A percentile compares a stretch with the other conserved stretches of the same genome.
These are phyloP conservation scores for Pythium grandisporangium DNA, from an alignment of 352 stramenopile species.

Conservation along the genomic window DNA sequence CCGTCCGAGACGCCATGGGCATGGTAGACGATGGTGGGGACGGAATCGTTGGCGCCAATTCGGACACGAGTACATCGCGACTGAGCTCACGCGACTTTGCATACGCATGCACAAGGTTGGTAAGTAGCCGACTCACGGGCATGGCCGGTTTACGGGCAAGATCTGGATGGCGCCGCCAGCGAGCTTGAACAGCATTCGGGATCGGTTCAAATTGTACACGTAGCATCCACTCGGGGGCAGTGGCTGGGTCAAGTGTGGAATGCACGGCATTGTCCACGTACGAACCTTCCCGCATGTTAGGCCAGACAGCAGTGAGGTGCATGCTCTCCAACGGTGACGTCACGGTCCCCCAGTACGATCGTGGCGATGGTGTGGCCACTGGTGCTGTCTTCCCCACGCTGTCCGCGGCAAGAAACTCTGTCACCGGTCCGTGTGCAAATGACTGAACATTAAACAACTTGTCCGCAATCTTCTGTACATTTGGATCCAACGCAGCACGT, in stretches of 20 bases:
- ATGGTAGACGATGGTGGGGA: conserved; percentile 4
- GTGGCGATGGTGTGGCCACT: no score
- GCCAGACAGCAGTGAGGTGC: conserved; percentile 56
- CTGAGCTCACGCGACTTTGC: conserved; percentile 55
- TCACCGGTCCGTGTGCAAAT: no score
- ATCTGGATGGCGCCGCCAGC: conserved; percentile 2
- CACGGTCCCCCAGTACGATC: conserved; percentile 20
- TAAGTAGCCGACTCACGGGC: conserved; percentile 49
- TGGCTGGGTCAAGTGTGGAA: conserved; percentile 57
- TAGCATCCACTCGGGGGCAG: conserved; percentile 58
- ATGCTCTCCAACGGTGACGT: conserved; percentile 40
- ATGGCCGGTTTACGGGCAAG: conserved; percentile 46
- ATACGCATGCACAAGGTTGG: conserved; percentile 71
- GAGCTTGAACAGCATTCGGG: conserved; percentile 19
- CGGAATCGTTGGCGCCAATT: conserved; percentile 46
- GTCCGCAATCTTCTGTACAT: no score
- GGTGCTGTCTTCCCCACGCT: no score
- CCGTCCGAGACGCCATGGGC: no score
- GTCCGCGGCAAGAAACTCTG: no score
- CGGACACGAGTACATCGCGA: conserved; percentile 62
- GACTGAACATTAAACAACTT: no score
- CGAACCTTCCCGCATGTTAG: conserved; percentile 60
- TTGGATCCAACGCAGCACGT: no score
- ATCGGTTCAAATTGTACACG: conserved; percentile 34
- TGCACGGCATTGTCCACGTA: conserved; percentile 84